Conservation (phyloP, 768 basidiomycete genomes). For the Amanita pallidorosea region DNA sequence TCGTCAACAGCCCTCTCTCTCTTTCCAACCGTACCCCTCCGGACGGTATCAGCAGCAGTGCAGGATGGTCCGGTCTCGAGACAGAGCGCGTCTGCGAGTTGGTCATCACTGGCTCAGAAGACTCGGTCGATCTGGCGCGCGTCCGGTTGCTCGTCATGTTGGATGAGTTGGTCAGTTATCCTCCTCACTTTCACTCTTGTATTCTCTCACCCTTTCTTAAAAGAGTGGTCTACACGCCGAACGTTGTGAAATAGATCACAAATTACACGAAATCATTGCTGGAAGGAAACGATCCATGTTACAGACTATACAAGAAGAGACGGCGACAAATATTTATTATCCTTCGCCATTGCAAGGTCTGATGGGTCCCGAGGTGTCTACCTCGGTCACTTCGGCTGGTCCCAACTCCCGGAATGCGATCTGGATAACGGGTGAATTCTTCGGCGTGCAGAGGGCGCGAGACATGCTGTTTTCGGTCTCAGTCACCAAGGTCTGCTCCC, state of each 20-base stretch:
- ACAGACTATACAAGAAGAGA: conserved; percentile 93
- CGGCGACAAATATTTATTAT: conserved; percentile 92
- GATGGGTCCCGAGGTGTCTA: conserved; percentile 53
- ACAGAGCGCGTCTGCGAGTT: conserved; percentile 91
- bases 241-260: conserved; percentile 88
- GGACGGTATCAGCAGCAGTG: conserved; percentile 64
- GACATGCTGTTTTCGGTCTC: conserved; percentile 93
- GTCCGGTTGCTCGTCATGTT: conserved; percentile 88
- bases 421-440: conserved; percentile 98
- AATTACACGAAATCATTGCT: conserved; percentile 84
- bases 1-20: conserved; percentile 76
- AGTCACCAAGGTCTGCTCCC: conserved; percentile 58
- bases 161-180: conserved; percentile 75
- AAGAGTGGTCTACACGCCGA: conserved; percentile 90
- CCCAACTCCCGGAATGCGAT: conserved; percentile 49
- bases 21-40: conserved; percentile 69
- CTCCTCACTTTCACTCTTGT: background rate
- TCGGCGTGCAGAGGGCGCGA: conserved; percentile 87
- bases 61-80: conserved; percentile 85
- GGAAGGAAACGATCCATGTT: conserved; percentile 80
- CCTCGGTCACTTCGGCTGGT: conserved; percentile 26
- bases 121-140: conserved; percentile 85
- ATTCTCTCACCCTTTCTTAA: conserved; percentile 11
- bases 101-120: conserved; percentile 79
- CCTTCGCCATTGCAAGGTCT: conserved; percentile 86